Percentiles rank a stretch among this genome's conserved stretches.
phyloP scores from a whole-genome alignment of 371 early-diverging fungal species.

The Mortierella sp. region DNA sequence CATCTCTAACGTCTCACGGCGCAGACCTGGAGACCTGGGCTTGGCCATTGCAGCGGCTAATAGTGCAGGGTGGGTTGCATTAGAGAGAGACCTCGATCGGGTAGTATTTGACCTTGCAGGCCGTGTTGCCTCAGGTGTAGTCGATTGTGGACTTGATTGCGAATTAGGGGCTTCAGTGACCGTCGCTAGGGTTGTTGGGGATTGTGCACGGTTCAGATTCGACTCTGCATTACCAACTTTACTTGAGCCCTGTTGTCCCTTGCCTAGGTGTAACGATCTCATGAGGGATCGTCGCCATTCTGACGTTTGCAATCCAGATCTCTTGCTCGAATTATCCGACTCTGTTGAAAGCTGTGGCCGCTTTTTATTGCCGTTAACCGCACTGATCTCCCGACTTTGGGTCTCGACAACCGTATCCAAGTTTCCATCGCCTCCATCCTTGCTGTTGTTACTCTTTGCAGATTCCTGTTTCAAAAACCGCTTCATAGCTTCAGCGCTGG shows the following conservation, averaged over 20 bases:
- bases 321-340: constrained; percentile 7
- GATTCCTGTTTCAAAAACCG: constrained; percentile 22
- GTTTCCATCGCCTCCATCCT: background rate
- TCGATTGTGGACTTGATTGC: background rate
- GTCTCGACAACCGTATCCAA: background rate
- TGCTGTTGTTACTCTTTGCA: background rate
- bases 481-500: constrained; percentile 30
- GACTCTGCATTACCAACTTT: background rate
- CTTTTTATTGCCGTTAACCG: constrained; percentile 21
- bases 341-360: constrained; percentile 19
- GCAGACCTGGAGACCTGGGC: constrained; percentile 17
- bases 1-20: constrained; percentile 51
- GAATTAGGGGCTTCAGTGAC: background rate
- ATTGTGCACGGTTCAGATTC: background rate
- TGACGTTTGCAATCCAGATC: constrained; percentile 6
- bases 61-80: constrained; percentile 37
- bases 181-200: background rate
- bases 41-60: constrained; percentile 17
- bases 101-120: constrained; percentile 5
- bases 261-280: constrained; percentile 34
- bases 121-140: background rate
- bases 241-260: constrained; percentile 1
- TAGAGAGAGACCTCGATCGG: constrained; percentile 29
- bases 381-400: background rate
- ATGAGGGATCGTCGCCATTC: constrained; percentile 42